Conservation (phyloP, 768 basidiomycete genomes). For the Suillus ampliporus region DNA sequence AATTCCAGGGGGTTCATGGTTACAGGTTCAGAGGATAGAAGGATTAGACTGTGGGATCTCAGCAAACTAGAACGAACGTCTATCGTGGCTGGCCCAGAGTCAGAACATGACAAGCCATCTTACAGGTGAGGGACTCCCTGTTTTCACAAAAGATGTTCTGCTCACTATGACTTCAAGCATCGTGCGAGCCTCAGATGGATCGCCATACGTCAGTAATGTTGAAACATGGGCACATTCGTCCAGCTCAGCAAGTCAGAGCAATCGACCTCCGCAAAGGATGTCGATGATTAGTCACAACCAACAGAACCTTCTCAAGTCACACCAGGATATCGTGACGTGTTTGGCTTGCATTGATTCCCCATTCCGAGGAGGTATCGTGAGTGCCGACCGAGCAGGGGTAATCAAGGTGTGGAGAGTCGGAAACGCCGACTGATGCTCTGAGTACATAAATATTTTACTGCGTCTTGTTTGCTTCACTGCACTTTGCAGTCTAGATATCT, state of each 20-base stretch:
- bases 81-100: constrained; percentile 79
- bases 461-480: background rate
- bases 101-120: constrained; percentile 73
- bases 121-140: constrained; percentile 62
- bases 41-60: constrained; percentile 89
- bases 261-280: constrained; percentile 75
- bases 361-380: constrained; percentile 91
- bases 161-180: constrained; percentile 31
- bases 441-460: constrained; percentile 18
- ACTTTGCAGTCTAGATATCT: background rate
- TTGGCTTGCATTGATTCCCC: constrained; percentile 90
- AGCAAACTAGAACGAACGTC: constrained; percentile 71
- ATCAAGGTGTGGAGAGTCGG: constrained; percentile 92
- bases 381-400: constrained; percentile 86
- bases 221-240: constrained; percentile 64
- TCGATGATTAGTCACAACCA: constrained; percentile 82
- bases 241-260: constrained; percentile 53
- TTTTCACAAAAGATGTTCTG: background rate
- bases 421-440: constrained; percentile 40
- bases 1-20: constrained; percentile 73
- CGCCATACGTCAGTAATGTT: constrained; percentile 54
- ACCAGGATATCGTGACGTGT: constrained; percentile 90
- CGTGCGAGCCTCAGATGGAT: constrained; percentile 42
- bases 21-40: constrained; percentile 89
- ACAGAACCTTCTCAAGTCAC: constrained; percentile 81